Evolutionary conservation across 2,329 filamentous ascomycete genomes (phyloP), one percentile per base, ranked within the genome.

Genomic region (Stemphylium beticola): DNA sequence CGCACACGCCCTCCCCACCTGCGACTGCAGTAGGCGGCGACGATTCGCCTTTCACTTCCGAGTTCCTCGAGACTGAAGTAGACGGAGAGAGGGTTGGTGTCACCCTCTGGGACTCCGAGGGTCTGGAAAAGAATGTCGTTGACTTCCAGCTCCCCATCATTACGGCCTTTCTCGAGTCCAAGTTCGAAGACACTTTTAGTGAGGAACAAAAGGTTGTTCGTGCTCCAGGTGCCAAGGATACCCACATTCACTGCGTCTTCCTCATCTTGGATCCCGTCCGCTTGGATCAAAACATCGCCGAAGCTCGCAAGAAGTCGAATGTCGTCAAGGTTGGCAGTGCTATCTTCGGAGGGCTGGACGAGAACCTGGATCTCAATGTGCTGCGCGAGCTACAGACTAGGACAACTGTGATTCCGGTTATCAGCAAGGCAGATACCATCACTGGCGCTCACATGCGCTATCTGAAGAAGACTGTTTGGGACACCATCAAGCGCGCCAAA

Each of bases 201-300:
- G 95, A 99, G 78, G 95, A 99, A 80, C 96, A 96, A 84, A 98
- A 97, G 81, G 93, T 99, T 41, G 83, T 97, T 58, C 90, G 95
- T 68, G 92, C 93, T 48, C 93, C 95, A 22, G 93, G 93, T 51
- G 90, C 91, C 61, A 91, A 92, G 74, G 95, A 99, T 79, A 97
- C 93, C 45, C 95, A 99, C 75, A 96, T 99, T 62, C 95, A 99
- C 74, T 96, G 92, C 64, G 92, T 92, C 49, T 96, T 99, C 77
- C 83, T 98, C 51, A 81, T 99, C 50, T 85, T 99, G 49, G 95
- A 99, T 73, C 95, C 95, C 1, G 82, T 87, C 47, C 88, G 91
- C 40, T 85, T 99, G 20, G 93, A 96, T 70, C 83, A 87, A 64
- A 97, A 93, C 67, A 87, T 96, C 41, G 69, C 72, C 54, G 84